Conservation (phyloP, 306 rosid species). For the Sindora glabra region DNA sequence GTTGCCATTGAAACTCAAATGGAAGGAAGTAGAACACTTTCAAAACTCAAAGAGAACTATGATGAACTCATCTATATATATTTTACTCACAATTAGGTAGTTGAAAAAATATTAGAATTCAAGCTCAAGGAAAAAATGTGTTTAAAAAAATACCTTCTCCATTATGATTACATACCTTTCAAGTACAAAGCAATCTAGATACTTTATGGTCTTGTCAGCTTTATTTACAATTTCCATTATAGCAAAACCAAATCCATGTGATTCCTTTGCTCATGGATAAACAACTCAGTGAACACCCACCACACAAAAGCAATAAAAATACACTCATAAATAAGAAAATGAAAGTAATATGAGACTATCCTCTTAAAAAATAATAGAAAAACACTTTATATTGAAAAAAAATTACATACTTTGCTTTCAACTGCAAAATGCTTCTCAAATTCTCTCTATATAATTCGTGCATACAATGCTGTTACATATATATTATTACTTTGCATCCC, state of each 20-base stretch:
- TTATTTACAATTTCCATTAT: conserved; percentile 32
- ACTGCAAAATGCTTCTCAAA: too few relatives aligned
- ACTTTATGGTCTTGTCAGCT: conserved; percentile 32
- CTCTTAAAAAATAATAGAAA: too few relatives aligned
- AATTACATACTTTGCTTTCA: too few relatives aligned
- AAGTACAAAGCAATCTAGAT: conserved; percentile 35
- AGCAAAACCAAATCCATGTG: conserved; percentile 57
- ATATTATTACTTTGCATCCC: conserved; percentile 41
- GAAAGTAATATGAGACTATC: too few relatives aligned
- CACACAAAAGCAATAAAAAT: conserved; percentile 15
- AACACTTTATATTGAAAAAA: too few relatives aligned
- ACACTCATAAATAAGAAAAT: background rate
- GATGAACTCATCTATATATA: conserved; percentile 1
- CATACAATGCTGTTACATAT: conserved; percentile 49
- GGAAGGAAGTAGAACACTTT: conserved; percentile 40
- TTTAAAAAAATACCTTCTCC: conserved; percentile 25
- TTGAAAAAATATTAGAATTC: background rate
- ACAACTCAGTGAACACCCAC: conserved; percentile 45
- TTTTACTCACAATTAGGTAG: background rate
- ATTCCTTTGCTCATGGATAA: conserved; percentile 50
- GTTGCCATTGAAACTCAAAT: conserved; percentile 53
- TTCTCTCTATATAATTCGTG: conserved; percentile 40
- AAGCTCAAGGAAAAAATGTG: background rate
- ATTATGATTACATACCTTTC: conserved; percentile 47
- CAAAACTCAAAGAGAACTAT: conserved; percentile 16